phyloP scores from a whole-genome alignment of 2,329 filamentous ascomycete genomes.

The Cladorrhinum sp. region DNA sequence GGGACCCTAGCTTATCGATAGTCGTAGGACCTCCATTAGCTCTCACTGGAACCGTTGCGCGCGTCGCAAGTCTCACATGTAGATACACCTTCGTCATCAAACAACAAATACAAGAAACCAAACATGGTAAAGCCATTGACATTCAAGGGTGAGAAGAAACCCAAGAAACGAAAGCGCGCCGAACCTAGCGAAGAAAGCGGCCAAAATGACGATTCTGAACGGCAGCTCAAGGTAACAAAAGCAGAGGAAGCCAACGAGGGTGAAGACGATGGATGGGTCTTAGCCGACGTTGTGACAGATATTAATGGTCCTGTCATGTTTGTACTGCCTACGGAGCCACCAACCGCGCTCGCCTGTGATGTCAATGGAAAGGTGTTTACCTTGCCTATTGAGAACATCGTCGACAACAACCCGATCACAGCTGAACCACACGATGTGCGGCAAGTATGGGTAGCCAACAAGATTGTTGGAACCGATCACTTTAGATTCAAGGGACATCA shows the following conservation, averaged over 20 bases:
- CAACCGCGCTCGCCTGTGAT: conserved; percentile 79
- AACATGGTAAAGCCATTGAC: conserved; percentile 81
- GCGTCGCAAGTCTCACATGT: not conserved
- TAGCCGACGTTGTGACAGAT: conserved; percentile 70
- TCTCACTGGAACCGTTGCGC: not conserved
- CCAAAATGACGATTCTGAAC: conserved; percentile 32
- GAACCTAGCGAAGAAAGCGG: conserved; percentile 50
- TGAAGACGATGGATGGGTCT: conserved; percentile 85
- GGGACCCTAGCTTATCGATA: conserved; percentile 22
- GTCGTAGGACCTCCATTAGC: not conserved
- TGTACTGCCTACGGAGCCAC: conserved; percentile 71
- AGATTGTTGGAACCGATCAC: conserved; percentile 74
- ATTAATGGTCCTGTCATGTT: conserved; percentile 79
- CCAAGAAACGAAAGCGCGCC: conserved; percentile 83
- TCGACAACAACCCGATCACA: conserved; percentile 76
- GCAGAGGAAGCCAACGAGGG: conserved; percentile 39
- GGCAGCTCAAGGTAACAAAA: conserved; percentile 36
- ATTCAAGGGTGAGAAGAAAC: conserved; percentile 97
- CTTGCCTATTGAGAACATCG: conserved; percentile 78
- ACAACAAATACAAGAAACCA: not conserved
- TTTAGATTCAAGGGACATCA: conserved; percentile 89
- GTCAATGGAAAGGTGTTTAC: conserved; percentile 83
- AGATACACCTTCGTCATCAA: not conserved
- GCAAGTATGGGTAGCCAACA: conserved; percentile 91
- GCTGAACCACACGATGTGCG: conserved; percentile 94